Conservation (phyloP, 139 green algal genomes). For the Parachlorella kessleri region DNA sequence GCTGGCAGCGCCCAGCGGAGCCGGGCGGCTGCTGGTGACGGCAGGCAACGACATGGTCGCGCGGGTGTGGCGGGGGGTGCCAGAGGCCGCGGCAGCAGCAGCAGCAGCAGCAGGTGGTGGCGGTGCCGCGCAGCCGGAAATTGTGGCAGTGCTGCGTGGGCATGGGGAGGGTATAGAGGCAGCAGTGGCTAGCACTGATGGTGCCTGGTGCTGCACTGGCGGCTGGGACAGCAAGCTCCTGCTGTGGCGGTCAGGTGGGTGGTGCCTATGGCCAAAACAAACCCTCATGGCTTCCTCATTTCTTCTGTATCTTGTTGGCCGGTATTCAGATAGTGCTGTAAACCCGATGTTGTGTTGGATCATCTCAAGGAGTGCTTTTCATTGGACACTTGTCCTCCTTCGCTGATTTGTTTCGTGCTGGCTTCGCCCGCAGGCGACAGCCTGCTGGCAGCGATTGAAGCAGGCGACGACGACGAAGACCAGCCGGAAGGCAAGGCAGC, state of each 20-base stretch:
- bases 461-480: slow-evolving; percentile 3
- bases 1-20: slow-evolving; percentile 22
- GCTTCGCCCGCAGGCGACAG: not conserved
- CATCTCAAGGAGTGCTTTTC: no score
- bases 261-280: no score
- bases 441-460: slow-evolving; percentile 15
- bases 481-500: slow-evolving; percentile 1
- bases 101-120: not conserved
- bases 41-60: slow-evolving; percentile 45
- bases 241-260: slow-evolving; percentile 62
- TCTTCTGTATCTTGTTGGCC: no score
- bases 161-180: slow-evolving; percentile 67
- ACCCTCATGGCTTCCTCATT: no score
- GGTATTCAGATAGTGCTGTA: no score
- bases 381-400: no score
- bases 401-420: no score
- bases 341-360: no score
- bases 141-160: slow-evolving; percentile 29
- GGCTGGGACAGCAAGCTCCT: slow-evolving; percentile 76
- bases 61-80: slow-evolving; percentile 33
- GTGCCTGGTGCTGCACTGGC: slow-evolving; percentile 44
- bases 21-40: slow-evolving; percentile 50
- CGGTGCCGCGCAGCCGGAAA: not conserved
- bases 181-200: slow-evolving; percentile 49
- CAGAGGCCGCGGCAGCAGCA: not conserved